A percentile compares a stretch with the other conserved stretches of the same genome.
Conservation (phyloP, 306 rosid species). For the Corylus heterophylla region DNA sequence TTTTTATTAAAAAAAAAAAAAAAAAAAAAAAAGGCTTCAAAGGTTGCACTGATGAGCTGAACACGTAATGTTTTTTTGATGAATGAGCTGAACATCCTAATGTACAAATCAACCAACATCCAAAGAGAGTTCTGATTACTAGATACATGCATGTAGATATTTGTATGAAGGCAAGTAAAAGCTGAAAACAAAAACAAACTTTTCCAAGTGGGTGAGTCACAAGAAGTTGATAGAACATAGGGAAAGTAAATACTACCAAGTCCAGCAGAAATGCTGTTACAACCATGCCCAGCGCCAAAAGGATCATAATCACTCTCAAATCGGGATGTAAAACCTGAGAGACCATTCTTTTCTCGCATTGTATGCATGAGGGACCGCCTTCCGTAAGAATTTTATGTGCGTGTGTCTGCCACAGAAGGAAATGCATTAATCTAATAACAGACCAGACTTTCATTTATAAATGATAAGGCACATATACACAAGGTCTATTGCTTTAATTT, state of each 20-base stretch:
- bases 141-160: background rate
- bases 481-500: background rate
- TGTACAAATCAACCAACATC: background rate
- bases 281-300: slow-evolving; percentile 93
- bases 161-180: background rate
- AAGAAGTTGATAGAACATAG: background rate
- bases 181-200: background rate
- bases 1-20: background rate
- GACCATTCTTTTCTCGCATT: slow-evolving; percentile 60
- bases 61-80: background rate
- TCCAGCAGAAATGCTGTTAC: slow-evolving; percentile 94
- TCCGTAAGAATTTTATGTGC: slow-evolving; percentile 94
- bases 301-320: slow-evolving; percentile 87
- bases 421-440: slow-evolving; percentile 8
- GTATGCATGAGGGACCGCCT: slow-evolving; percentile 73
- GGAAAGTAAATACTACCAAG: slow-evolving; percentile 64
- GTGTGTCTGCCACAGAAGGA: slow-evolving; percentile 62
- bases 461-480: background rate
- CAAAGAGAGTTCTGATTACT: background rate
- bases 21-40: background rate
- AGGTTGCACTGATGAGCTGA: background rate
- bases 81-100: no score
- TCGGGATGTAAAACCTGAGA: slow-evolving; percentile 70
- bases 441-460: background rate
- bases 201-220: background rate